Percentiles rank a stretch among this genome's conserved stretches.
Evolutionary conservation across 129 eudicot genomes (phyloP).

Genomic region (Flaveria bidentis): DNA sequence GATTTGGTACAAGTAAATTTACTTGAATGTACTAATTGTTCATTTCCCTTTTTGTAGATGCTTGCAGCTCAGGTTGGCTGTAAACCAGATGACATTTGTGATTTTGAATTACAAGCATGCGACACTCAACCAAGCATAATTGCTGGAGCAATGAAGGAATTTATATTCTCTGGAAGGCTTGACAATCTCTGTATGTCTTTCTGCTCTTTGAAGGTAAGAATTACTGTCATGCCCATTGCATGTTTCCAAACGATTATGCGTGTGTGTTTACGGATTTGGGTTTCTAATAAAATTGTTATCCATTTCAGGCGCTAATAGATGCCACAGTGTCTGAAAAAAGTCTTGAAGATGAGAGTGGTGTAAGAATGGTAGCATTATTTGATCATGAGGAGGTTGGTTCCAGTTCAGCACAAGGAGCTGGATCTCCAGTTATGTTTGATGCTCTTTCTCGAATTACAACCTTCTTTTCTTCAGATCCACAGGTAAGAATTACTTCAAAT

Average conservation of each 20-base stretch:
- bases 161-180: constrained; percentile 91
- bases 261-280: background rate
- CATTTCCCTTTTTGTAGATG: constrained; percentile 44
- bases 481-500: constrained; percentile 40
- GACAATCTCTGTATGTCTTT: constrained; percentile 97
- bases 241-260: background rate
- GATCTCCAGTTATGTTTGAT: constrained; percentile 94
- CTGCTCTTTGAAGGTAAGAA: constrained; percentile 87
- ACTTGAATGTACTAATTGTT: constrained; percentile 21
- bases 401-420: constrained; percentile 98
- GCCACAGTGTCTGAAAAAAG: constrained; percentile 65
- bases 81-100: constrained; percentile 82
- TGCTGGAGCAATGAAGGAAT: constrained; percentile 93
- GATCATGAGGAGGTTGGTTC: constrained; percentile 99
- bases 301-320: constrained; percentile 76
- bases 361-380: constrained; percentile 90
- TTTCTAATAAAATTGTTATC: background rate
- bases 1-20: constrained; percentile 2
- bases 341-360: constrained; percentile 82
- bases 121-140: constrained; percentile 93
- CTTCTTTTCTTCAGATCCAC: constrained; percentile 64
- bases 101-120: constrained; percentile 96
- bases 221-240: background rate
- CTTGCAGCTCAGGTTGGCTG: constrained; percentile 73
- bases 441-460: constrained; percentile 79